Evolutionary conservation across 108 stramenopile genomes (phyloP).

Genomic region (Skeletonema grethae): DNA sequence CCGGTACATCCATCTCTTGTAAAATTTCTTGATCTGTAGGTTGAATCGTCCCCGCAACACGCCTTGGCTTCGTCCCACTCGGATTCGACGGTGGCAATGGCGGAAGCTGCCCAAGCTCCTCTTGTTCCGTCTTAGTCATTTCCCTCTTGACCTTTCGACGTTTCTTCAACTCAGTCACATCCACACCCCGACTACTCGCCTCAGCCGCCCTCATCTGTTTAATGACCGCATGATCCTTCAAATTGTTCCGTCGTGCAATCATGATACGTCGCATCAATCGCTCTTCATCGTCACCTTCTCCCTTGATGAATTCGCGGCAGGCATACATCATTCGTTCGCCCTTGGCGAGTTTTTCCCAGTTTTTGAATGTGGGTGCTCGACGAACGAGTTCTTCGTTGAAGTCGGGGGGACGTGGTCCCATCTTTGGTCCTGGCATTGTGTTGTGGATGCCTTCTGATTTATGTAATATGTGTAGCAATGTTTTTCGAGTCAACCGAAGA

Average conservation of each 20-base stretch:
- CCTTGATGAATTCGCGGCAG: constrained; percentile 83
- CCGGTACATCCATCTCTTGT: constrained; percentile 72
- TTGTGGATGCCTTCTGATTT: no score
- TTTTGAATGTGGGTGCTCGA: constrained; percentile 72
- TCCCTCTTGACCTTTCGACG: constrained; percentile 1
- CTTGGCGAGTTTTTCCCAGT: constrained; percentile 54
- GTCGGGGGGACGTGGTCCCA: constrained; percentile 82
- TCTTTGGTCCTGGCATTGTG: constrained; percentile 73
- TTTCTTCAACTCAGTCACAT: constrained; percentile 10
- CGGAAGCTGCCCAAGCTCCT: background rate
- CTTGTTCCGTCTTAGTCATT: constrained; percentile 1
- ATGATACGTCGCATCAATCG: constrained; percentile 90
- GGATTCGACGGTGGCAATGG: constrained; percentile 6
- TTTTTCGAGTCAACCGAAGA: no score
- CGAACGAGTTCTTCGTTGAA: constrained; percentile 82
- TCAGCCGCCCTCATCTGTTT: constrained; percentile 57
- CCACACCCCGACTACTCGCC: constrained; percentile 15
- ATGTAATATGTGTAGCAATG: no score
- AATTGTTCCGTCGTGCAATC: constrained; percentile 89
- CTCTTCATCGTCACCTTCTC: constrained; percentile 84
- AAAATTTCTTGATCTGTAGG: constrained; percentile 56
- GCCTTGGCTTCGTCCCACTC: constrained; percentile 27
- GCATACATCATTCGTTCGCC: constrained; percentile 78
- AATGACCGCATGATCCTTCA: constrained; percentile 75
- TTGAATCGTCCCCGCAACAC: constrained; percentile 20